Conservation (phyloP, 83 land plant species). For the Diphasiastrum complanatum region DNA sequence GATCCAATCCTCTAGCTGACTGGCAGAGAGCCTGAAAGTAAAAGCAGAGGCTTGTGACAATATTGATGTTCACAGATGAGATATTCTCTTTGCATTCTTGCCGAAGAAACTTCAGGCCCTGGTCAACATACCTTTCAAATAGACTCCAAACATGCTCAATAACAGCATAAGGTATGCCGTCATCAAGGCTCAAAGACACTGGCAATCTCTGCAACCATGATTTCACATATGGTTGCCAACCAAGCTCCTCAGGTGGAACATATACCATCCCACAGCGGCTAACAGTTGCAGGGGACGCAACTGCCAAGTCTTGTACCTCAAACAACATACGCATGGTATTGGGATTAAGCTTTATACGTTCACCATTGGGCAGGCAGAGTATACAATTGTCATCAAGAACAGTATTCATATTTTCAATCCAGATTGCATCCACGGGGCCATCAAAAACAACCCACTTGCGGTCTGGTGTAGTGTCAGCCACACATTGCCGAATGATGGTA, state of each 20-base stretch:
- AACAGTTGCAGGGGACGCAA: slow-evolving; percentile 38
- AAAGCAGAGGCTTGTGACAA: slow-evolving; percentile 31
- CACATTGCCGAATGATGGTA: slow-evolving; percentile 30
- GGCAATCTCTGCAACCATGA: slow-evolving; percentile 35
- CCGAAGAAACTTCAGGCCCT: slow-evolving; percentile 31
- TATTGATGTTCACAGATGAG: slow-evolving; percentile 29
- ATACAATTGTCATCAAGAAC: slow-evolving; percentile 38
- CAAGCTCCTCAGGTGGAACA: slow-evolving; percentile 36
- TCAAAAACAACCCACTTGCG: slow-evolving; percentile 39
- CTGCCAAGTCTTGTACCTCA: slow-evolving; percentile 39
- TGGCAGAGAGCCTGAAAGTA: slow-evolving; percentile 30
- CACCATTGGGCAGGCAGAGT: slow-evolving; percentile 34
- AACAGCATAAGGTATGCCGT: background rate
- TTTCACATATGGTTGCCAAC: slow-evolving; percentile 36
- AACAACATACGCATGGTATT: slow-evolving; percentile 35
- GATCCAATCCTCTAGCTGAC: slow-evolving; percentile 15
- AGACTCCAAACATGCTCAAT: slow-evolving; percentile 4
- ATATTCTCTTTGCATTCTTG: slow-evolving; percentile 29
- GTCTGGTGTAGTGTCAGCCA: slow-evolving; percentile 31
- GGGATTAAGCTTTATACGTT: slow-evolving; percentile 36
- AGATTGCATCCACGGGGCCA: slow-evolving; percentile 36
- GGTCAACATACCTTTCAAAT: slow-evolving; percentile 27
- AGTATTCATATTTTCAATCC: slow-evolving; percentile 31
- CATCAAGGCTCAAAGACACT: slow-evolving; percentile 4
- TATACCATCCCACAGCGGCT: slow-evolving; percentile 42